Evolutionary conservation across 352 stramenopile species (phyloP).

Genomic region (Globisporangium canariense): DNA sequence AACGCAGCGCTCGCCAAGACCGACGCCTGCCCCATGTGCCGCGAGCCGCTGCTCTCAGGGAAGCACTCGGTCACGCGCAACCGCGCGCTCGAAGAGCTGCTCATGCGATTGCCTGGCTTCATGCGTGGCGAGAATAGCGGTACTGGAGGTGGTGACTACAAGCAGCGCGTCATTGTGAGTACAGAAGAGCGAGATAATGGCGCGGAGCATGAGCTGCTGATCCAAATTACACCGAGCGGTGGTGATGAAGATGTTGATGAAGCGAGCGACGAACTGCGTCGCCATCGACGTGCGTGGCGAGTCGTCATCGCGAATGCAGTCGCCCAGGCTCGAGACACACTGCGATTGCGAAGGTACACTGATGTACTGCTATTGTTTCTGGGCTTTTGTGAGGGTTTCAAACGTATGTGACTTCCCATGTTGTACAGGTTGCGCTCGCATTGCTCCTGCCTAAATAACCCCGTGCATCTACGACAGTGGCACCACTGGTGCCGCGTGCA

Average conservation of each 20-base stretch:
- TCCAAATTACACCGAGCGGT: slow-evolving; percentile 14
- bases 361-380: neutral
- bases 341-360: slow-evolving; percentile 4
- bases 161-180: neutral
- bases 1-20: slow-evolving; percentile 32
- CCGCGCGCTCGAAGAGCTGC: slow-evolving; percentile 40
- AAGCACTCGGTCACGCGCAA: slow-evolving; percentile 47
- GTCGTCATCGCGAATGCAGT: neutral
- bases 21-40: slow-evolving; percentile 59
- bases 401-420: neutral
- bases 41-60: slow-evolving; percentile 43
- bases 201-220: slow-evolving; percentile 20
- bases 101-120: slow-evolving; percentile 19
- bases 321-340: neutral
- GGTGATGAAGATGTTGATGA: neutral
- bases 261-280: neutral
- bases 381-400: neutral
- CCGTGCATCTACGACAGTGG: slow-evolving; percentile 30
- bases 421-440: neutral
- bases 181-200: neutral
- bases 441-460: neutral
- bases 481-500: slow-evolving; percentile 52
- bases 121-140: too few relatives aligned
- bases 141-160: neutral
- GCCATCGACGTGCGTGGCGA: neutral